phyloP scores from a whole-genome alignment of 331 rosid genomes.

The Erythrophleum ivorense region DNA sequence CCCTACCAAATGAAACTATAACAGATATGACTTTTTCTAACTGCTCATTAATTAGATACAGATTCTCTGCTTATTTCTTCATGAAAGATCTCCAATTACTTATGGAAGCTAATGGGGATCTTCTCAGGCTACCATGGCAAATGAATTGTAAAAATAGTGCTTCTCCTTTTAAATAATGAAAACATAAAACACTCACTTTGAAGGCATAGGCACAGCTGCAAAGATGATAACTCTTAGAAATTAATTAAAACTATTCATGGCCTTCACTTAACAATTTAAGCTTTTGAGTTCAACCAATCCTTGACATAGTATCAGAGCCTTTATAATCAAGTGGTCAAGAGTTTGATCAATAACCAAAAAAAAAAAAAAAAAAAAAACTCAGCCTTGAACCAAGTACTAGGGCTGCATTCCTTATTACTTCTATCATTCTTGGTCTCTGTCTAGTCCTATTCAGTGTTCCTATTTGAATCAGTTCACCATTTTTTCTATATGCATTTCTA shows the following conservation, averaged over 20 bases:
- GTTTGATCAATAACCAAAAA: background rate
- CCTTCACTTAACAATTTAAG: background rate
- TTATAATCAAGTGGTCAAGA: background rate
- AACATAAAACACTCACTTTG: slow-evolving; percentile 3
- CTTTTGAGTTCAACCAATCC: background rate
- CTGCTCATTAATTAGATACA: background rate
- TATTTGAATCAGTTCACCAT: background rate
- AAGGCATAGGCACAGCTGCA: background rate
- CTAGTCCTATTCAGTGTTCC: slow-evolving; percentile 11
- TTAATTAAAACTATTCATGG: background rate
- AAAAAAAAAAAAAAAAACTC: background rate
- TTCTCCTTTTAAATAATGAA: slow-evolving; percentile 10
- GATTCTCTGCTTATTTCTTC: background rate
- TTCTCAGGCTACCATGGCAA: background rate
- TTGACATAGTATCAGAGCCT: background rate
- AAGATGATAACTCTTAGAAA: background rate
- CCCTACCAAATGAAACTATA: background rate
- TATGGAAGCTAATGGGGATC: background rate
- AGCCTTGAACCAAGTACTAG: background rate
- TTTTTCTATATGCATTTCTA: background rate
- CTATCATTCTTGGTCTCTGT: slow-evolving; percentile 3
- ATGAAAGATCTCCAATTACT: background rate
- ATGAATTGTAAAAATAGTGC: background rate
- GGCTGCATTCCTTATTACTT: slow-evolving; percentile 14
- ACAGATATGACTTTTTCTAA: background rate